Conservation (phyloP, 805 yeast genomes). For the Candida ulmi region DNA sequence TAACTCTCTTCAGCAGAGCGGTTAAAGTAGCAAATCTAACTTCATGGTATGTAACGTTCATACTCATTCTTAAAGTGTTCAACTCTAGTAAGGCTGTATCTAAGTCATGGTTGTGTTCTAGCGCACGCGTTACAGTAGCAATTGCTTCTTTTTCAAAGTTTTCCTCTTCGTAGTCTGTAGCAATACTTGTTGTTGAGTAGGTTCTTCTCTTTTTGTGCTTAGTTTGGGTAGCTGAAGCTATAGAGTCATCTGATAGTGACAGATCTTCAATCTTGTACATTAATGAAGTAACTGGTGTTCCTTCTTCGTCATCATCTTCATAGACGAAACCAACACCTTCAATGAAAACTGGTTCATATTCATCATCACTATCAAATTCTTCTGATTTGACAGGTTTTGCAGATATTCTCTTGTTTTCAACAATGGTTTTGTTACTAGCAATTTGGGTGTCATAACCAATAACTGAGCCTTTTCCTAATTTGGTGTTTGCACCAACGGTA, state of each 20-base stretch:
- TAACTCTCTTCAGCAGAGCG: slow-evolving; percentile 65
- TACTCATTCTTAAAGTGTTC: slow-evolving; percentile 93
- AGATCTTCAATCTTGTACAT: slow-evolving; percentile 43
- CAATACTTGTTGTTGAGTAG: slow-evolving; percentile 32
- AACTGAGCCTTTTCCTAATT: slow-evolving; percentile 64
- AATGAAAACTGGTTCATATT: slow-evolving; percentile 11
- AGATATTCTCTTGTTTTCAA: slow-evolving; percentile 46
- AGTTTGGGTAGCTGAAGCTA: slow-evolving; percentile 42
- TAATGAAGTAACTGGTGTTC: slow-evolving; percentile 27
- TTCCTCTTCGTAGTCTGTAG: slow-evolving; percentile 58
- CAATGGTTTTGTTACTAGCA: slow-evolving; percentile 46
- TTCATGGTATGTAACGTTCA: slow-evolving; percentile 92
- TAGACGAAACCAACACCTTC: slow-evolving; percentile 31
- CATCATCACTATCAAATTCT: slow-evolving; percentile 20
- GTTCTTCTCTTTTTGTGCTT: slow-evolving; percentile 39
- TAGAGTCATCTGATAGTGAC: slow-evolving; percentile 53
- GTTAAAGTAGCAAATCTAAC: slow-evolving; percentile 76
- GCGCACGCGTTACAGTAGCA: slow-evolving; percentile 87
- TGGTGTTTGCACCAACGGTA: slow-evolving; percentile 44
- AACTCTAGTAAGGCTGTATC: slow-evolving; percentile 91
- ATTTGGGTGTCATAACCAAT: slow-evolving; percentile 72
- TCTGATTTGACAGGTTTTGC: slow-evolving; percentile 38
- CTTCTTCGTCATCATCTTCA: slow-evolving; percentile 31
- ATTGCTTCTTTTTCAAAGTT: slow-evolving; percentile 86
- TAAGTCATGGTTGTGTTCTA: slow-evolving; percentile 86